Evolutionary conservation across 331 rosid species (phyloP), one percentile per base, ranked within the genome.

Genomic region (Acacia concinna): DNA sequence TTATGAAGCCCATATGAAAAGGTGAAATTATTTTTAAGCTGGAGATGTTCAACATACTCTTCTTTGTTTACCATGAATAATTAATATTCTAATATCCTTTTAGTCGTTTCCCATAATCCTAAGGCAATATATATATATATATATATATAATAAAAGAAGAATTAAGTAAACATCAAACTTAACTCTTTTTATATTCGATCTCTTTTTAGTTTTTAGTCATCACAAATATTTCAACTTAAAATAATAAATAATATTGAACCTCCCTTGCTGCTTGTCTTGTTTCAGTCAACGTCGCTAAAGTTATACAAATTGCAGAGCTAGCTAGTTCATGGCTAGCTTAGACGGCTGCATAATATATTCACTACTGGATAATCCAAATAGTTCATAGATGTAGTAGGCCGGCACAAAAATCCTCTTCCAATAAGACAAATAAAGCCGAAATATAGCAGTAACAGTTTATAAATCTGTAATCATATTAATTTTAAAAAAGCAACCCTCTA

Each of bases 351-450:
- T 27, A 62, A 62, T 15, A 62, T 62, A 62, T 14, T 54, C 68
- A 4, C 8, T 5, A 4, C 8, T 5, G 23, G 38, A 31, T 40
- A 70, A 71, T 30, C 40, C 41, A 21, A 15, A 5, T 49, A 32
- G 60, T 20, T 13, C 54, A 28, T 17, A 44, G 27, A 23, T 60
- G 4, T 11, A 32, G 73, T 52, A 38, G 31, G 73, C 74, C 67
- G 49, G 76, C 79, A 66, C 71, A 68, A 34, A 82, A 62, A 64
- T 79, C 57, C 79, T 68, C 40, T 40, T 63, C 38, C 14, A 75
- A 84, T 31, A 41, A 37, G 79, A 84, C 67, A 79, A 79, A 76
- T 23, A 68, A 46, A 75, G n/a, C 17, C 21, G 25, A 63, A 31
- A 65, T 51, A 6, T 12, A 60, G 23, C 31, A 23, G 31, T 21